These are phyloP conservation scores for Mycosphaerella sp. DNA, from an alignment of 2,329 filamentous ascomycete species.

Conservation along the genomic window DNA sequence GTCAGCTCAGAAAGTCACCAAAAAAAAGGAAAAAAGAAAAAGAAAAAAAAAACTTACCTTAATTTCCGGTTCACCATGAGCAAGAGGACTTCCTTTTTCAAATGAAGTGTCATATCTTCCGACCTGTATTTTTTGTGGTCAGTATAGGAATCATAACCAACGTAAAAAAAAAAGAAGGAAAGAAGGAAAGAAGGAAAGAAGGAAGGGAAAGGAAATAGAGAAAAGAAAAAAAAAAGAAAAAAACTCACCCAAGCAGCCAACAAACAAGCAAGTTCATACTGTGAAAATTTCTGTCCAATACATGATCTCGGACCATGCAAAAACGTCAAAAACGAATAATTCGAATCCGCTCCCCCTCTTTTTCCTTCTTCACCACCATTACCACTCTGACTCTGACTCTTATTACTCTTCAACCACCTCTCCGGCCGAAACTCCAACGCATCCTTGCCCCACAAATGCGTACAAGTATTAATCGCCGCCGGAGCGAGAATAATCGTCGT, in stretches of 20 bases:
- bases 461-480: conserved; percentile 63
- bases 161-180: neutral
- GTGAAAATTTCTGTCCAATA: conserved; percentile 75
- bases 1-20: neutral
- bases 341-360: conserved; percentile 63
- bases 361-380: conserved; percentile 40
- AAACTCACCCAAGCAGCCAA: conserved; percentile 57
- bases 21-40: neutral
- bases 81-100: conserved; percentile 46
- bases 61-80: conserved; percentile 54
- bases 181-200: neutral
- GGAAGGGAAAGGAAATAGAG: neutral
- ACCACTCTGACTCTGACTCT: conserved; percentile 25
- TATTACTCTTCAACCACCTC: conserved; percentile 56
- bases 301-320: conserved; percentile 80
- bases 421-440: conserved; percentile 72
- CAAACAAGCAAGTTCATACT: conserved; percentile 77
- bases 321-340: conserved; percentile 75
- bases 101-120: conserved; percentile 65
- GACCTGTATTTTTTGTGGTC: conserved; percentile 31
- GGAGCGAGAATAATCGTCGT: conserved; percentile 61
- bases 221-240: neutral
- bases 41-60: conserved; percentile 34
- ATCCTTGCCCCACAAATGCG: conserved; percentile 67
- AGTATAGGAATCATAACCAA: too few relatives aligned